Evolutionary conservation across 2,329 filamentous ascomycete species (phyloP).

Genomic region (Mycocentrospora acerina): DNA sequence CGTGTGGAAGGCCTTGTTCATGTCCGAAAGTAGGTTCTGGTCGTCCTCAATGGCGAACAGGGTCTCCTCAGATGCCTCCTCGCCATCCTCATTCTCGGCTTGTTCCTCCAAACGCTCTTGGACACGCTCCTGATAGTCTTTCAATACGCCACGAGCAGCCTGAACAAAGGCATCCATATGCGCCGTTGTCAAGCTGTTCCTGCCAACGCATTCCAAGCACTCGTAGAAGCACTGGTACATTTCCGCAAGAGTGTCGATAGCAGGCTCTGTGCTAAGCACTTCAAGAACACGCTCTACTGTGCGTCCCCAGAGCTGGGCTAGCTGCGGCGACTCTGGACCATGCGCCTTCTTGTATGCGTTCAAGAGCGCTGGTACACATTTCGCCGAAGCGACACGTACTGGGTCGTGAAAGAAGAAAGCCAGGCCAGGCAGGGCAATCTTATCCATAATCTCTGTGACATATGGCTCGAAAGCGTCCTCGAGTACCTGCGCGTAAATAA

Average conservation of each 20-base stretch:
- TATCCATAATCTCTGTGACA: conserved; percentile 90
- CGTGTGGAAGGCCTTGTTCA: conserved; percentile 99
- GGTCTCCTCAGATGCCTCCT: conserved; percentile 84
- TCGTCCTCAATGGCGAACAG: conserved; percentile 95
- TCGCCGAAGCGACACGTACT: conserved; percentile 90
- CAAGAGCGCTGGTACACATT: conserved; percentile 88
- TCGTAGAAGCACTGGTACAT: conserved; percentile 99
- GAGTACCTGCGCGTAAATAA: conserved; percentile 96
- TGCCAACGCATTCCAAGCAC: conserved; percentile 89
- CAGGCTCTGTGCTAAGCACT: conserved; percentile 88
- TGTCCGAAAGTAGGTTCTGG: conserved; percentile 92
- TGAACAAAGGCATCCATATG: conserved; percentile 90
- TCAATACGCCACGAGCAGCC: conserved; percentile 78
- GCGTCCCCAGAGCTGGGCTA: conserved; percentile 78
- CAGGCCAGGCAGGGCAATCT: conserved; percentile 88
- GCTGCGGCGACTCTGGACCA: conserved; percentile 74
- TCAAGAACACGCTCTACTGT: conserved; percentile 91
- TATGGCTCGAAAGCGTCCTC: conserved; percentile 90
- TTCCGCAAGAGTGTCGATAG: conserved; percentile 93
- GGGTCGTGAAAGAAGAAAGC: conserved; percentile 99
- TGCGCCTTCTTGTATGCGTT: conserved; percentile 93
- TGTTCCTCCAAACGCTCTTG: conserved; percentile 80
- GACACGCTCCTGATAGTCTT: conserved; percentile 91
- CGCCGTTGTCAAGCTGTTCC: conserved; percentile 72
- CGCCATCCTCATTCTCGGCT: conserved; percentile 80